phyloP scores from a whole-genome alignment of 2,329 filamentous ascomycete species.

The Microcyclospora pomicola region DNA sequence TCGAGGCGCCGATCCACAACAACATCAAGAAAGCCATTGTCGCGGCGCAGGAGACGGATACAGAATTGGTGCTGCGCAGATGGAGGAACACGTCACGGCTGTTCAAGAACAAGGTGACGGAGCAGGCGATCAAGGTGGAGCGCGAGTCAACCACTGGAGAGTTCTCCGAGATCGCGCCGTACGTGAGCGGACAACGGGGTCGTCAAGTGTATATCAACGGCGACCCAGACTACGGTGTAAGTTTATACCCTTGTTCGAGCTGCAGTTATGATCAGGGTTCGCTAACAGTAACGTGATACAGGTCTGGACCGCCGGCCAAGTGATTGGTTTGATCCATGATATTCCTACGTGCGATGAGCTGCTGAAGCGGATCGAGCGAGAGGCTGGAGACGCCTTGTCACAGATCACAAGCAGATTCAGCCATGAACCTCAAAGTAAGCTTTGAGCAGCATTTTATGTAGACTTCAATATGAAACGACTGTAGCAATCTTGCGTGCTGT shows the following conservation, averaged over 20 bases:
- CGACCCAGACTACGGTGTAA: conserved; percentile 76
- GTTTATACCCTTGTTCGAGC: conserved; percentile 24
- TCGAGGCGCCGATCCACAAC: conserved; percentile 80
- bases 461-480: no score
- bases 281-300: conserved; percentile 23
- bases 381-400: conserved; percentile 17
- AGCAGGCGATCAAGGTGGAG: conserved; percentile 71
- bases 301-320: conserved; percentile 96
- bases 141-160: conserved; percentile 68
- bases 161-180: conserved; percentile 76
- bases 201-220: conserved; percentile 85
- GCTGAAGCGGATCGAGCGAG: conserved; percentile 30
- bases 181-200: conserved; percentile 80
- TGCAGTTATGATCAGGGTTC: not conserved
- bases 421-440: no score
- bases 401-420: conserved; percentile 4
- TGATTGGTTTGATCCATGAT: conserved; percentile 52
- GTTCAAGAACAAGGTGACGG: conserved; percentile 79
- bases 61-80: conserved; percentile 68
- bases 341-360: conserved; percentile 36
- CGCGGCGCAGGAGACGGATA: conserved; percentile 76
- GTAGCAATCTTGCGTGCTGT: no score
- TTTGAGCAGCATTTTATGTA: no score
- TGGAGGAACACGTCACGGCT: conserved; percentile 89
- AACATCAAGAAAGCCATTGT: conserved; percentile 95